These are phyloP conservation scores for Chenopodium formosanum DNA, from an alignment of 148 eudicot genomes.

Conservation along the genomic window DNA sequence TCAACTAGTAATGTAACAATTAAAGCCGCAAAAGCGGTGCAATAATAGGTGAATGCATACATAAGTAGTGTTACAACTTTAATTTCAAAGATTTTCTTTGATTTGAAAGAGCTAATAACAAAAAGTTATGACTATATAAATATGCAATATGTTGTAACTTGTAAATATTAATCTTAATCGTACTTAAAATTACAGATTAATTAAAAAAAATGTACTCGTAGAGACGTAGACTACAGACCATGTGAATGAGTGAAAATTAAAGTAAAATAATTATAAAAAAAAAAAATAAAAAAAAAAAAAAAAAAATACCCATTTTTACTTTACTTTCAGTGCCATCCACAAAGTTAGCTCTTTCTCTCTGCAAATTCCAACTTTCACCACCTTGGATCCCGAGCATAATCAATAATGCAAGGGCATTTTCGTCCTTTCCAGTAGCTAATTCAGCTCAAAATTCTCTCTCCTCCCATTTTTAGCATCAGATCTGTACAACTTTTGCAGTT, in stretches of 20 bases:
- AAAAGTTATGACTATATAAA: conserved; percentile 5
- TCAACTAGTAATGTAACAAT: background rate
- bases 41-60: background rate
- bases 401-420: conserved; percentile 12
- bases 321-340: background rate
- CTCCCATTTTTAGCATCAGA: background rate
- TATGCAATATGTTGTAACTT: background rate
- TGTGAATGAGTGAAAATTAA: conserved; percentile 7
- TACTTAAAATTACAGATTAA: conserved; percentile 28
- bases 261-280: too few species aligned
- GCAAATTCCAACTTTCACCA: conserved; percentile 1
- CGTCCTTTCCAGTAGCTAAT: conserved; percentile 11
- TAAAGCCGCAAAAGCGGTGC: too few species aligned
- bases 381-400: conserved; percentile 25
- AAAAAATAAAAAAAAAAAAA: too few species aligned
- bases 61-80: conserved; percentile 9
- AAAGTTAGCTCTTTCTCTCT: background rate
- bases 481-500: conserved; percentile 26
- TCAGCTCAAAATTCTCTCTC: background rate
- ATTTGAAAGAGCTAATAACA: background rate
- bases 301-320: conserved; percentile 1
- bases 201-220: background rate
- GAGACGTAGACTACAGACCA: conserved; percentile 20
- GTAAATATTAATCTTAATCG: conserved; percentile 13
- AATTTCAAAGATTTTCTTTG: conserved; percentile 1